Base-by-base conservation (phyloP, 148 eudicot genomes). In the Camellia japonica region DNA sequence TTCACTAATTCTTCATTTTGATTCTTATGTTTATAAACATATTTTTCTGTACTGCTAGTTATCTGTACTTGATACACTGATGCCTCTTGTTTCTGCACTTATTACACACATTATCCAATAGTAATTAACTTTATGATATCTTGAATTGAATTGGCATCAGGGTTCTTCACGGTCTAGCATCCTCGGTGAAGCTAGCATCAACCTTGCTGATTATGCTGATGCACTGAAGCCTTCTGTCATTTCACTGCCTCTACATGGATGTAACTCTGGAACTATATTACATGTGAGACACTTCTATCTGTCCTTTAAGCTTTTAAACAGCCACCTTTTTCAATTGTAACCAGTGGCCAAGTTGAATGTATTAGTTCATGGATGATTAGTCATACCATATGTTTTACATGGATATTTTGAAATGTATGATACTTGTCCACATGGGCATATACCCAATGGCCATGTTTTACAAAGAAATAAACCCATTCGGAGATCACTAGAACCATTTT, bases 151-250 rank as follows among this genome's bases (percentile, higher is more conserved):
- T 30, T 30, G 38, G 38, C 38, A 1, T 30, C 38, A 97, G 99
- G 99, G 99, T 84, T 86, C 99, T 74, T 92, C 99, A 78, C 82
- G 99, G 64, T 87, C 99, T 85, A 89, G 97, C 85, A 82, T 87
- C 83, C 95, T 97, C 71, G 99, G 99, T 81, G 99, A 97, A 90
- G 98, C 95, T 84, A 88, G 81, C 60, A 92, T 97, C 78, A 91
- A 97, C 84, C 97, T 97, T 84, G 96, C 98, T 72, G 95, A 94
- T 82, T 97, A 92, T 84, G 94, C 89, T 46, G 94, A 90, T 87
- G 98, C 99, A 46, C 82, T 83, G 67, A 92, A 89, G 86, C 99
- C 99, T 77, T 89, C 89, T 59, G 75, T 74, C 81, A 86, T 88
- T 82, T 80, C 92, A 65, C 75, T 94, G 82, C 92, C 98, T 76